These are phyloP conservation scores for Taphrina flavorubra DNA, from an alignment of 1,139 yeast species.

Conservation along the genomic window DNA sequence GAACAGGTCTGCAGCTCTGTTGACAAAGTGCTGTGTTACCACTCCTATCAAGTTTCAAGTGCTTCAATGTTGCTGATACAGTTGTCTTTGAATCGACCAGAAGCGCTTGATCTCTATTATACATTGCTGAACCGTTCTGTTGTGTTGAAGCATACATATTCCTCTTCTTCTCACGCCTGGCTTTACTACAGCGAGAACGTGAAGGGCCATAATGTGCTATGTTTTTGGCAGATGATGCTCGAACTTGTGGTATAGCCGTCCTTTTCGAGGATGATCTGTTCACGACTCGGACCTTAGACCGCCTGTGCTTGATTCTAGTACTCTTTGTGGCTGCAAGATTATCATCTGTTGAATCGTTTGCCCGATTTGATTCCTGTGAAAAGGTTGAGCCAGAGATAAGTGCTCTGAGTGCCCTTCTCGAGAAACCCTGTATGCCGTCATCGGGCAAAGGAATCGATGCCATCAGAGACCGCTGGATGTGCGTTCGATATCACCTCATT, in stretches of 20 bases:
- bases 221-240: background rate
- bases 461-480: background rate
- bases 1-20: background rate
- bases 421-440: conserved; percentile 7
- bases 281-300: background rate
- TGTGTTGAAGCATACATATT: background rate
- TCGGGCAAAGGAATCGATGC: background rate
- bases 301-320: background rate
- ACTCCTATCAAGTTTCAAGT: too few species aligned
- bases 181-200: conserved; percentile 6
- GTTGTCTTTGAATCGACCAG: too few species aligned
- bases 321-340: background rate
- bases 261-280: background rate
- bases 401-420: background rate
- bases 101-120: background rate
- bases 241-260: background rate
- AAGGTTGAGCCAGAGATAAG: background rate
- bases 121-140: background rate
- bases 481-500: too few species aligned
- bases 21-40: too few species aligned
- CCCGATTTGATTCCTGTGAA: background rate
- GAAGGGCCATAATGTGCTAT: background rate
- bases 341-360: background rate
- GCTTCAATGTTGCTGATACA: too few species aligned
- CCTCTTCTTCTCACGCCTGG: background rate